These are phyloP conservation scores for Daedalea quercina DNA, from an alignment of 768 basidiomycete genomes.

Conservation along the genomic window DNA sequence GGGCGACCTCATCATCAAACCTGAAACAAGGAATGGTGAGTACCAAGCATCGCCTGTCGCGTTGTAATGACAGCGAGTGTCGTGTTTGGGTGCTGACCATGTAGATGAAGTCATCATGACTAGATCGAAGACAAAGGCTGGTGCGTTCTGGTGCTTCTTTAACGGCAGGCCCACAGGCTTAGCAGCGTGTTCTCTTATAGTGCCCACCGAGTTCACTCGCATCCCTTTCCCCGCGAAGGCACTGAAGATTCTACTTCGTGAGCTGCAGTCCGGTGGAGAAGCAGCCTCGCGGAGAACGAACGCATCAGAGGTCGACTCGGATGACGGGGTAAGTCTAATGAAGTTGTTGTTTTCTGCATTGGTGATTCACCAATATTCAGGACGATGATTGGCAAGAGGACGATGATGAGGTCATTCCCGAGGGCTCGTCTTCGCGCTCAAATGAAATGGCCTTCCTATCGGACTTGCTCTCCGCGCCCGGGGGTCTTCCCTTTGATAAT, in stretches of 20 bases:
- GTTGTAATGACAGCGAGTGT: background rate
- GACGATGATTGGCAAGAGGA: conserved; percentile 96
- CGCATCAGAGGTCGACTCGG: conserved; percentile 56
- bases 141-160: conserved; percentile 40
- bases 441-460: conserved; percentile 84
- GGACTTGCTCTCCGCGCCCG: conserved; percentile 72
- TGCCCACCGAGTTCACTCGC: conserved; percentile 78
- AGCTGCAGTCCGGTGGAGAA: conserved; percentile 77
- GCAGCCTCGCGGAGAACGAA: conserved; percentile 53
- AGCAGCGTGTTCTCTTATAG: conserved; percentile 36
- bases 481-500: conserved; percentile 71
- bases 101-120: conserved; percentile 86
- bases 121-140: conserved; percentile 79
- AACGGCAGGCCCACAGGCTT: conserved; percentile 6
- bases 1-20: conserved; percentile 85
- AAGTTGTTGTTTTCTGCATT: background rate
- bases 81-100: background rate
- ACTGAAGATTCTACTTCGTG: conserved; percentile 81
- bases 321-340: conserved; percentile 59
- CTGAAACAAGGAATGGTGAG: conserved; percentile 78
- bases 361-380: conserved; percentile 26
- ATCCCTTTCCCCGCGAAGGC: conserved; percentile 90
- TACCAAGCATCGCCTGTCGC: background rate
- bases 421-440: conserved; percentile 47
- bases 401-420: conserved; percentile 29